These are phyloP conservation scores for Phialocephala sp. DNA, from an alignment of 2,329 filamentous ascomycete genomes.

Conservation along the genomic window DNA sequence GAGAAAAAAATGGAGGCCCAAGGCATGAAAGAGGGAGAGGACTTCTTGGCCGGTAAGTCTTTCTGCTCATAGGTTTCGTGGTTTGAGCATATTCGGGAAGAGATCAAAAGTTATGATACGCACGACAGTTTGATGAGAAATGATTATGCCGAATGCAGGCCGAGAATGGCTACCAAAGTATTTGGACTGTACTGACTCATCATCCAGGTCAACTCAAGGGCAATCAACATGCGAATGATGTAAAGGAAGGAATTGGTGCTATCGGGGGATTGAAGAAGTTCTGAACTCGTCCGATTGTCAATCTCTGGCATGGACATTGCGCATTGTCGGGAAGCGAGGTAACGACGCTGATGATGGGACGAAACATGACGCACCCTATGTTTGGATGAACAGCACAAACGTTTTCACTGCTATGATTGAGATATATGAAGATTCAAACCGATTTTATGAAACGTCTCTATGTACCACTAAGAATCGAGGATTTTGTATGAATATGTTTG, in stretches of 20 bases:
- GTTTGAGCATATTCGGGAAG: background rate
- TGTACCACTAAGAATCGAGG: background rate
- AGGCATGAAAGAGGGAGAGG: slow-evolving; percentile 47
- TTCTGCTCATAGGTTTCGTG: too few relatives aligned
- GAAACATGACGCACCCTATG: background rate
- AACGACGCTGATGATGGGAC: slow-evolving; percentile 11
- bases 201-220: slow-evolving; percentile 45
- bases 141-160: background rate
- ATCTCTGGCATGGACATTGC: background rate
- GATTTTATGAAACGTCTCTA: background rate
- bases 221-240: slow-evolving; percentile 45
- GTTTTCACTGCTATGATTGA: background rate
- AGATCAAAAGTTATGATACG: too few relatives aligned
- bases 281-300: background rate
- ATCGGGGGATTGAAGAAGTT: slow-evolving; percentile 34
- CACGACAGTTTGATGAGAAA: too few relatives aligned
- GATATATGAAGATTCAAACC: background rate
- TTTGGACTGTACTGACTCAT: background rate
- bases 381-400: slow-evolving; percentile 3
- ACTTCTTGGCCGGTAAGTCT: slow-evolving; percentile 39
- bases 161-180: too few relatives aligned
- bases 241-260: slow-evolving; percentile 36
- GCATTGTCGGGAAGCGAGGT: background rate
- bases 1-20: slow-evolving; percentile 47
- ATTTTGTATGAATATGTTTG: background rate